Base-by-base conservation (phyloP, 371 early-diverging fungal species). In the Mucor plumbeus region DNA sequence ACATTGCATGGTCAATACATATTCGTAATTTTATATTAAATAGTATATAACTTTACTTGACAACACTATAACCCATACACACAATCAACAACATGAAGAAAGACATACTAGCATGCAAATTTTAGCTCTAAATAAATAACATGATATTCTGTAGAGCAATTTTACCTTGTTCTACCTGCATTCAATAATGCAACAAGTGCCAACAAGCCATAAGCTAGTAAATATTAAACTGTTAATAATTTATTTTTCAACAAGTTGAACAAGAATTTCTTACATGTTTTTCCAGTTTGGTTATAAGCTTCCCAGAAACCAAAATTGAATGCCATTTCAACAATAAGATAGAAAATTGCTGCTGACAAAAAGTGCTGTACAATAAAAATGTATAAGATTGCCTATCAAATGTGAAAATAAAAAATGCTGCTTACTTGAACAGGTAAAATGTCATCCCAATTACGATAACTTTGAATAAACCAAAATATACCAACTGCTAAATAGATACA, bases 1-100 rank as follows among this genome's bases (percentile, higher is more conserved):
- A 38, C 1, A 38, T 7, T 38, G 1, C 7, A 11, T 2, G 11
- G 5, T 7, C 38, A 9, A 38, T 9, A 38, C 38, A 5, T 38
- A 11, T 38, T 11, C 11, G 4, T 9, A 31, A 0, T 6, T 21
- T 14, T 13, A 2, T 11, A 3, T 14, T 14, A 31, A 9, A n/a
- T 33, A 13, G 19, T 0, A 47, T 19, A 17, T 17, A 47, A 47
- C 50, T 63, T 65, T 88, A 92, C 92, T 87, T 92, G 57, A 95
- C 92, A 39, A 98, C 97, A 60, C 99, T 96, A 73, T 95, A 98
- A 10, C 99, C 99, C 73, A 98, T 87, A 17, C 93, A 88, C 4
- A 98, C 97, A 55, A 98, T 93, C 39, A 97, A 79, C 8, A 98
- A 83, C 92, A 98, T 93, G 65, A 97, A 97, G 76, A 98, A 94